phyloP scores from a whole-genome alignment of 202 grass and related monocot species.

The Dendrocalamus latiflorus region DNA sequence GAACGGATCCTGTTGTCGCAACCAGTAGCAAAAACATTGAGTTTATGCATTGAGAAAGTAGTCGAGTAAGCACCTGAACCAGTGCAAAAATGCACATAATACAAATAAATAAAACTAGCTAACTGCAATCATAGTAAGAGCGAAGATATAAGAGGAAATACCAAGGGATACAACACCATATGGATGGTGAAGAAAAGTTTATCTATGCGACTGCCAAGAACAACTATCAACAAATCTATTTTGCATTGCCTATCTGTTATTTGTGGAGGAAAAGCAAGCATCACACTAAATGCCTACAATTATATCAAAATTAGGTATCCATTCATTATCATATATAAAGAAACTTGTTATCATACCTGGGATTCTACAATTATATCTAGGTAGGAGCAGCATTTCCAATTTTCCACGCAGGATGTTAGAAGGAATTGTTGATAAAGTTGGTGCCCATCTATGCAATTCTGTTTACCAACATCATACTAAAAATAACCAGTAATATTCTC shows the following conservation, averaged over 20 bases:
- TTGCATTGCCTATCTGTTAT: neutral
- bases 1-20: neutral
- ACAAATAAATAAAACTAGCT: neutral
- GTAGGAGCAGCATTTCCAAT: no score
- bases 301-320: neutral
- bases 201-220: neutral
- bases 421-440: no score
- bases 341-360: no score
- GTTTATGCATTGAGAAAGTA: neutral
- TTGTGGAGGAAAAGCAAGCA: neutral
- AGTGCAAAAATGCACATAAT: neutral
- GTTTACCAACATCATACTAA: no score
- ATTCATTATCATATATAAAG: neutral
- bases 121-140: neutral
- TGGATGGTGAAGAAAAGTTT: neutral
- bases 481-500: no score
- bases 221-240: neutral
- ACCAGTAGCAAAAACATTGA: neutral
- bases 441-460: no score
- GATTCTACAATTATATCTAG: no score
- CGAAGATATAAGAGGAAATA: neutral
- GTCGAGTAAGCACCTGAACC: neutral
- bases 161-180: neutral
- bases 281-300: constrained; percentile 9
- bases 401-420: no score